phyloP scores from a whole-genome alignment of 352 stramenopile species.

The Phytophthora fragariae region DNA sequence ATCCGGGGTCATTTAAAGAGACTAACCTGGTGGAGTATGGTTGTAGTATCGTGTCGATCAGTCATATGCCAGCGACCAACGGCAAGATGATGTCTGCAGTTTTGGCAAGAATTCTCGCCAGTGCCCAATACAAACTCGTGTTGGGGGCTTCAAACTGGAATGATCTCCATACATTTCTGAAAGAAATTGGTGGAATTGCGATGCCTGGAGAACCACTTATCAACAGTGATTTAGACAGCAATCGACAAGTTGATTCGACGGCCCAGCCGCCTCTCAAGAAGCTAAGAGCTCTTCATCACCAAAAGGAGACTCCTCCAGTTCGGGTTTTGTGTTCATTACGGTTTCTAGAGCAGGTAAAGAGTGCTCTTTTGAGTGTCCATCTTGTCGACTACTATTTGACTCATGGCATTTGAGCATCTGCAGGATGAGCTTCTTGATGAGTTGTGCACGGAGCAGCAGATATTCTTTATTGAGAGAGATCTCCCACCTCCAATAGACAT shows the following conservation, averaged over 20 bases:
- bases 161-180: conserved; percentile 42
- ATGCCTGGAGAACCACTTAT: not conserved
- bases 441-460: conserved; percentile 59
- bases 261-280: conserved; percentile 32
- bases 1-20: not conserved
- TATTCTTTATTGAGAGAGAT: conserved; percentile 72
- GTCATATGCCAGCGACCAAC: conserved; percentile 19
- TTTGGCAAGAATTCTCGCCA: conserved; percentile 33
- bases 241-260: conserved; percentile 12
- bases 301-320: conserved; percentile 35
- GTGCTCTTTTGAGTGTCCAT: not conserved
- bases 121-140: conserved; percentile 49
- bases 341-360: conserved; percentile 49
- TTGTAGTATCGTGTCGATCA: conserved; percentile 37
- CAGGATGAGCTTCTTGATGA: conserved; percentile 73
- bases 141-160: conserved; percentile 51
- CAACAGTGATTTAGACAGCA: not conserved
- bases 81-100: conserved; percentile 25
- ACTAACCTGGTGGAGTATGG: conserved; percentile 4
- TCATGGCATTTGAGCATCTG: conserved; percentile 8
- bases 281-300: conserved; percentile 19
- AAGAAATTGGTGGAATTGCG: conserved; percentile 4
- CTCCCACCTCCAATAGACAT: conserved; percentile 61
- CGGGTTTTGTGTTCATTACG: conserved; percentile 53
- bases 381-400: not conserved